Evolutionary conservation across 2,329 filamentous ascomycete genomes (phyloP), one percentile per base, ranked within the genome.

Genomic region (Ceratocystis lukuohia): DNA sequence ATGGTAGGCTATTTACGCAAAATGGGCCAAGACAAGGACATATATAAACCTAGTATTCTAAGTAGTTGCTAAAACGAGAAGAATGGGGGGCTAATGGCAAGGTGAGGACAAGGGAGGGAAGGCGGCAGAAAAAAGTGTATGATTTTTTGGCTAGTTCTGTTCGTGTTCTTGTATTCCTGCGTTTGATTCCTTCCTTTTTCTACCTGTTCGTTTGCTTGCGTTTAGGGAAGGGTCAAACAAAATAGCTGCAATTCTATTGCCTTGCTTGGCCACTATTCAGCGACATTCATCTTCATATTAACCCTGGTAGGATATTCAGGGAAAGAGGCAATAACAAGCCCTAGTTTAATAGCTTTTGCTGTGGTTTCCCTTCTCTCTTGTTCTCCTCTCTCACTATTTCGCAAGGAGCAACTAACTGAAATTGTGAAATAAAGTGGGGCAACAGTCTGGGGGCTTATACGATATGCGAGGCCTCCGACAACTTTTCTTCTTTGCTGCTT

Each of bases 391-490:
- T 41, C 37, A 15, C 37, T 4, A 15, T 41, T 41, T 15, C 37
- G 12, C 12, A 41, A 15, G 37, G 37, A 41, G 37, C 12, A 41
- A 15, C 37, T 41, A 12, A 15, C 37, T 41, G 37, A 41, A 15
- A 41, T 41, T 41, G 37, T 53, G 17, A 59, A 37, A n/a, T 33
- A n/a, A 59, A 59, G 56, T 37, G 56, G 56, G 56, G 17, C 56
- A 17, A n/a, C 5, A 1, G 25, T 3, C 5, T 28, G 28, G 15
- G 56, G 56, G 28, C 56, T 37, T 10, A 15, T 12, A 48, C 22
- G n/a, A 10, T 41, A 10, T 41, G 46, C 61, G 61, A 63, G 61
- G 61, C 61, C 61, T 63, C 61, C 61, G 46, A 50, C 22, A 10
- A 6, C 25, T 37, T 63, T 25, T 53, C n/a, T 28, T 17, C 17